Conservation (phyloP, 1,284 basidiomycete species). For the Taiwanofungus camphoratus region DNA sequence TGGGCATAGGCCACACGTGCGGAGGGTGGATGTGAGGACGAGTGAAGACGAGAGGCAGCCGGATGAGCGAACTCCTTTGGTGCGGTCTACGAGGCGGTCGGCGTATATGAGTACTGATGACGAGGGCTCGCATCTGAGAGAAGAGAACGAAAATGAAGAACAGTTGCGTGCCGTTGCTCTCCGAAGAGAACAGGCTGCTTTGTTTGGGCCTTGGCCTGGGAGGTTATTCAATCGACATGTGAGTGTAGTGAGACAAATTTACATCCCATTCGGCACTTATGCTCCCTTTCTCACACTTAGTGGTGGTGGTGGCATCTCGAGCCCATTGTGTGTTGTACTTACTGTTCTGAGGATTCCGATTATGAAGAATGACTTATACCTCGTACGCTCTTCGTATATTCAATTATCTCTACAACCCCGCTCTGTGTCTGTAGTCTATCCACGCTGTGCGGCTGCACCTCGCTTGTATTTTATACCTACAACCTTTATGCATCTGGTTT, state of each 20-base stretch:
- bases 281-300: conserved; percentile 30
- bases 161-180: conserved; percentile 20
- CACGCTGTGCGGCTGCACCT: conserved; percentile 4
- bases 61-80: conserved; percentile 31
- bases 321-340: conserved; percentile 51
- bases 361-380: conserved; percentile 25
- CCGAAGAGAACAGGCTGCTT: conserved; percentile 32
- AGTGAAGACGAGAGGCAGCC: conserved; percentile 6
- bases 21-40: conserved; percentile 1
- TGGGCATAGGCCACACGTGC: not conserved
- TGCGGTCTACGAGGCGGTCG: conserved; percentile 14
- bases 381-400: conserved; percentile 3
- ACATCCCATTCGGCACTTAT: conserved; percentile 4
- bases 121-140: conserved; percentile 9
- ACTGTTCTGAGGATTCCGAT: conserved; percentile 33
- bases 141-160: conserved; percentile 24
- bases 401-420: not conserved
- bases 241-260: conserved; percentile 33
- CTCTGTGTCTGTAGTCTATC: conserved; percentile 4
- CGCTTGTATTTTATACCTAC: conserved; percentile 14
- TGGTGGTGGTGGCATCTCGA: conserved; percentile 79
- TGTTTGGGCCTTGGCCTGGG: conserved; percentile 64
- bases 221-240: conserved; percentile 64
- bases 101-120: conserved; percentile 14
- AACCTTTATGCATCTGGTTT: conserved; percentile 5